Evolutionary conservation across 1,284 basidiomycete species (phyloP).

Genomic region (Chiua sp.): DNA sequence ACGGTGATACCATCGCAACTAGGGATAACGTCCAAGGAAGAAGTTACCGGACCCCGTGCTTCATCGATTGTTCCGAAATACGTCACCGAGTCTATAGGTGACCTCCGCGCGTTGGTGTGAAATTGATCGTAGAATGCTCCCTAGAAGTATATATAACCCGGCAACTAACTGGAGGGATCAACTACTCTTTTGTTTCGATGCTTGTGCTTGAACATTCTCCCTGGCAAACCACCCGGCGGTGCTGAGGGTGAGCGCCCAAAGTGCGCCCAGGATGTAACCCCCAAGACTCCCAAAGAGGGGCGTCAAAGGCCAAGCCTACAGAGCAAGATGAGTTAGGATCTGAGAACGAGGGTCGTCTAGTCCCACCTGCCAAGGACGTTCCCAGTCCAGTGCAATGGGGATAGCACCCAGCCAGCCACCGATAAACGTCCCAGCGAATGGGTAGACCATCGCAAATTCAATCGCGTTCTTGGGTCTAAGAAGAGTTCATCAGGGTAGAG

Average conservation of each 20-base stretch:
- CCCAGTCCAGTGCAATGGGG: slow-evolving; percentile 93
- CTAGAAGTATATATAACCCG: slow-evolving; percentile 9
- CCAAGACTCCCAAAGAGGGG: slow-evolving; percentile 69
- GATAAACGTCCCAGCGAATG: slow-evolving; percentile 70
- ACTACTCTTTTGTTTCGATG: slow-evolving; percentile 23
- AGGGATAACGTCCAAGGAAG: slow-evolving; percentile 78
- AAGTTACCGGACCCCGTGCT: slow-evolving; percentile 74
- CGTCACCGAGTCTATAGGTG: slow-evolving; percentile 80
- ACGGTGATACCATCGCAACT: slow-evolving; percentile 8
- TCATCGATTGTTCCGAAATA: slow-evolving; percentile 80
- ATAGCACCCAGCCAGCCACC: slow-evolving; percentile 84
- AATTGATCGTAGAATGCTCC: slow-evolving; percentile 24
- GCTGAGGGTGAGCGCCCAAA: slow-evolving; percentile 58
- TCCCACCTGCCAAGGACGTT: slow-evolving; percentile 92
- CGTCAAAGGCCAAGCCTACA: slow-evolving; percentile 81
- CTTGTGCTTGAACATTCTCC: slow-evolving; percentile 30
- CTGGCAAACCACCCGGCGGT: slow-evolving; percentile 50
- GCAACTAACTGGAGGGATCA: slow-evolving; percentile 11
- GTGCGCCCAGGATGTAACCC: slow-evolving; percentile 71
- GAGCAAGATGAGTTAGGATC: not conserved
- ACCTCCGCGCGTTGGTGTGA: slow-evolving; percentile 53
- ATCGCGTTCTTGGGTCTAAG: slow-evolving; percentile 65
- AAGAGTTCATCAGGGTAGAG: slow-evolving; percentile 7
- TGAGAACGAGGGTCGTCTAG: not conserved
- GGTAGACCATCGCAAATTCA: slow-evolving; percentile 83